Conservation (phyloP, 2,329 filamentous ascomycete species). For the Cercospora sp. region DNA sequence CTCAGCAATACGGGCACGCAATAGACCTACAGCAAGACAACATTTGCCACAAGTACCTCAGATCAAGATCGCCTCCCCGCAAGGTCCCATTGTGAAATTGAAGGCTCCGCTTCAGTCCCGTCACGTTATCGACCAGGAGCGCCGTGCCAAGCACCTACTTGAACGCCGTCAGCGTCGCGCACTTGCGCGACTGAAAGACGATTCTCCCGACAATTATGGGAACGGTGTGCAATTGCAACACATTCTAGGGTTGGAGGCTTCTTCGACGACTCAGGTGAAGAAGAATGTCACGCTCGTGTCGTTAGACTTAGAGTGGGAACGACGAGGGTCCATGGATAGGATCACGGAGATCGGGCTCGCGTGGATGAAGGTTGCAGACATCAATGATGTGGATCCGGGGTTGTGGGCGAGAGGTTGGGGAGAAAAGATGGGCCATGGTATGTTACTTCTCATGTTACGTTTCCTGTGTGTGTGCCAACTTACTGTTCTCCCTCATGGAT, state of each 20-base stretch:
- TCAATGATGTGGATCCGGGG: constrained; percentile 1
- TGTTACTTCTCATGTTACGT: neutral
- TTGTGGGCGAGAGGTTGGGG: constrained; percentile 2
- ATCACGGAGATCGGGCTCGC: constrained; percentile 16
- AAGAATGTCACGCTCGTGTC: constrained; percentile 14
- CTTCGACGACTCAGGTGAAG: neutral
- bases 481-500: neutral
- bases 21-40: neutral
- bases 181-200: neutral
- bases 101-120: neutral
- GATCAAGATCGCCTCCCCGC: neutral
- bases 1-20: neutral
- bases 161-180: neutral
- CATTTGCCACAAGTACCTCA: neutral
- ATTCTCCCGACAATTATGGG: neutral
- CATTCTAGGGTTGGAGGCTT: neutral
- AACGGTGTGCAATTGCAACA: neutral
- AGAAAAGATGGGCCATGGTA: constrained; percentile 20
- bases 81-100: neutral
- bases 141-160: neutral
- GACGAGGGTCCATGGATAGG: neutral
- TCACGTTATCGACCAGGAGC: neutral
- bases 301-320: constrained; percentile 15
- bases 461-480: neutral
- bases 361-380: constrained; percentile 4